Conservation (phyloP, 371 early-diverging fungal genomes). For the Mucor irregularis region DNA sequence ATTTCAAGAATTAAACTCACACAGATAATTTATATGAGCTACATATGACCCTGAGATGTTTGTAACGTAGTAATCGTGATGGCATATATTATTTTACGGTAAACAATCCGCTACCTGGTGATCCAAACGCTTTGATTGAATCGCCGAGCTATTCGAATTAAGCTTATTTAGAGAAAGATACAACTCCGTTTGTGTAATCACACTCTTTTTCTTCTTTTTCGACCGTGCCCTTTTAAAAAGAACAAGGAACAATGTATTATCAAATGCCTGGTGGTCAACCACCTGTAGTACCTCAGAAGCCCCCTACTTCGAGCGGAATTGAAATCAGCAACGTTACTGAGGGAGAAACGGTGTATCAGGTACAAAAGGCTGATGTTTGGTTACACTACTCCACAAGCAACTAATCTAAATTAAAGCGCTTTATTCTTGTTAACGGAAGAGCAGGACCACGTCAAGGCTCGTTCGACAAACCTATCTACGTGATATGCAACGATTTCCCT, state of each 20-base stretch:
- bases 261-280: constrained; percentile 1
- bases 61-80: too few species aligned
- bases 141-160: too few species aligned
- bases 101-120: too few species aligned
- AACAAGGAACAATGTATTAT: constrained; percentile 1
- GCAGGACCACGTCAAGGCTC: constrained; percentile 32
- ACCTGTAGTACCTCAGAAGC: constrained; percentile 11
- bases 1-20: too few species aligned
- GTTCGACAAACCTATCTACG: constrained; percentile 39
- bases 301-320: not conserved
- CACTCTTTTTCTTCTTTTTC: too few species aligned
- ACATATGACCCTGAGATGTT: too few species aligned
- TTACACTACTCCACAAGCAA: not conserved
- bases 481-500: constrained; percentile 52
- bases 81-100: too few species aligned
- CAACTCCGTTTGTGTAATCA: too few species aligned
- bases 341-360: constrained; percentile 58
- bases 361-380: not conserved
- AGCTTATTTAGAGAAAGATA: too few species aligned
- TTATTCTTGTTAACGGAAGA: constrained; percentile 59
- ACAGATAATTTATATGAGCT: too few species aligned
- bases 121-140: too few species aligned
- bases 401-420: constrained; percentile 31
- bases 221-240: too few species aligned
- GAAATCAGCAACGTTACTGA: constrained; percentile 45